Percentiles rank a stretch among this genome's conserved stretches.
Evolutionary conservation across 169 alveolate genomes (phyloP).

Genomic region (Eimeria sp.): DNA sequence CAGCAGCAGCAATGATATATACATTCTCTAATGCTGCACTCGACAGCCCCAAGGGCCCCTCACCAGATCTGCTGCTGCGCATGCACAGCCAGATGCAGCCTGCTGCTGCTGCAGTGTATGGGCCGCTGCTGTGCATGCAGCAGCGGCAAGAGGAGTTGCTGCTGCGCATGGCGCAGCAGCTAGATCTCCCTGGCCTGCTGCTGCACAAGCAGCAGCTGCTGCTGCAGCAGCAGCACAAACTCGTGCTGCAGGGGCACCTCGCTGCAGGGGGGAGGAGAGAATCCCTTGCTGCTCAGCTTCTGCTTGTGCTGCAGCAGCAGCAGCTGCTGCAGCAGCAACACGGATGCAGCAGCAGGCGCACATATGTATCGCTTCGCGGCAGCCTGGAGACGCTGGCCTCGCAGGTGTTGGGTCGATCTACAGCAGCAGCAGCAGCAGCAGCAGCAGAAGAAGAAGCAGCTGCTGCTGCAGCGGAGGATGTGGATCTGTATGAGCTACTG

Average conservation of each 20-base stretch:
- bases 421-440: conserved; percentile 24
- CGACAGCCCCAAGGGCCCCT: conserved; percentile 23
- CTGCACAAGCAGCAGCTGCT: conserved; percentile 55
- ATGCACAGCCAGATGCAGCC: not conserved
- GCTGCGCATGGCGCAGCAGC: conserved; percentile 53
- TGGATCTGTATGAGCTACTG: not conserved
- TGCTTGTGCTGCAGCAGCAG: conserved; percentile 49
- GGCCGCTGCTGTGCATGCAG: conserved; percentile 47
- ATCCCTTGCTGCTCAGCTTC: not conserved
- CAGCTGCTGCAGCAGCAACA: conserved; percentile 36
- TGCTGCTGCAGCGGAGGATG: conserved; percentile 21
- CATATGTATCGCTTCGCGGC: not conserved
- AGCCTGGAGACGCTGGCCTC: conserved; percentile 9
- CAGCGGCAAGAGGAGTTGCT: conserved; percentile 56
- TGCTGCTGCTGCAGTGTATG: conserved; percentile 52
- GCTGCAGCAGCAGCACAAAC: conserved; percentile 42
- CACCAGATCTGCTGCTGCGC: conserved; percentile 58
- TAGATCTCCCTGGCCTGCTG: conserved; percentile 22
- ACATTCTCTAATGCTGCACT: conserved; percentile 15
- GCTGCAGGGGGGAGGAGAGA: not conserved
- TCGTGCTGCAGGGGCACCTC: conserved; percentile 17
- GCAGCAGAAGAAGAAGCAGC: not conserved
- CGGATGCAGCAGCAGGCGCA: conserved; percentile 13
- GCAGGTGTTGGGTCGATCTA: conserved; percentile 29
- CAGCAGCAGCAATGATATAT: conserved; percentile 32